Conservation (phyloP, 2,329 filamentous ascomycete species). For the Madurella mycetomatis region DNA sequence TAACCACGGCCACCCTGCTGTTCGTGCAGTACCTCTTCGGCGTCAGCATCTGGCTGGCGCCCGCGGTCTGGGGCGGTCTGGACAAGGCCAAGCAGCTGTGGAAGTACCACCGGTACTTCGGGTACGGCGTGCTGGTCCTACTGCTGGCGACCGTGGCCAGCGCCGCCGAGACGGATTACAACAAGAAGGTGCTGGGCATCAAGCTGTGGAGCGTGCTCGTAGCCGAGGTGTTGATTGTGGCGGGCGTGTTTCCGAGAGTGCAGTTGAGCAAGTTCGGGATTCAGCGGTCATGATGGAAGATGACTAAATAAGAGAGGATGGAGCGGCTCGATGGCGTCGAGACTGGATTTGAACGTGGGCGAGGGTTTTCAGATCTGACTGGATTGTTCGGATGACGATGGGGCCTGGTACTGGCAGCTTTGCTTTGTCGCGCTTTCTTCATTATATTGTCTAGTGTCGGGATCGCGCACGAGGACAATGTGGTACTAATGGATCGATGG, state of each 20-base stretch:
- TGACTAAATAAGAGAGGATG: neutral
- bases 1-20: constrained; percentile 66
- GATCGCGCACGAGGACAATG: too few species aligned
- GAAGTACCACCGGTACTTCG: constrained; percentile 79
- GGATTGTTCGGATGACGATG: too few species aligned
- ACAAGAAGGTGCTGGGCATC: constrained; percentile 62
- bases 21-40: constrained; percentile 72
- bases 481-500: too few species aligned
- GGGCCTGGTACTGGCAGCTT: too few species aligned
- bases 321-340: too few species aligned
- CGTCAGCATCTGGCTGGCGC: constrained; percentile 75
- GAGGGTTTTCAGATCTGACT: too few species aligned
- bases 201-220: constrained; percentile 71
- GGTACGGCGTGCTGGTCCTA: constrained; percentile 68
- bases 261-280: constrained; percentile 75
- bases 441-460: too few species aligned
- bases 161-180: constrained; percentile 74
- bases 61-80: constrained; percentile 69
- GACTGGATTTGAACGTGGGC: neutral
- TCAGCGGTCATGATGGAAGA: neutral
- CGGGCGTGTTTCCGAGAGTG: constrained; percentile 72
- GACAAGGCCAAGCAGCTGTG: constrained; percentile 78
- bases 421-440: too few species aligned
- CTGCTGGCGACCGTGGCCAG: constrained; percentile 70
- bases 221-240: constrained; percentile 60